phyloP scores from a whole-genome alignment of 441 rosid species.

The Hura crepitans region DNA sequence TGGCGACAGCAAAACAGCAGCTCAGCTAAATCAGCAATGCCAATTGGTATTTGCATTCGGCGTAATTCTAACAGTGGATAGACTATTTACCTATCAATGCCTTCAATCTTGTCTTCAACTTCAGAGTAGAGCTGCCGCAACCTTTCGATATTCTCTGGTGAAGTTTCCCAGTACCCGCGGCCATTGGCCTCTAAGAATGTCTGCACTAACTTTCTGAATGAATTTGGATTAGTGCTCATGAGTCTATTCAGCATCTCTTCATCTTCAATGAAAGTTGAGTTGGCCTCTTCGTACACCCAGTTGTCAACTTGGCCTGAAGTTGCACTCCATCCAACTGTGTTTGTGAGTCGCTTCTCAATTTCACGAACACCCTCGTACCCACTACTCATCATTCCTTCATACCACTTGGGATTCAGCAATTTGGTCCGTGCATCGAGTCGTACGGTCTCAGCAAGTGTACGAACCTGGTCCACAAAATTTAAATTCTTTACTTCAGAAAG shows the following conservation, averaged over 20 bases:
- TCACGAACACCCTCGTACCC: slow-evolving; percentile 98
- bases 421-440: slow-evolving; percentile 91
- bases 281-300: slow-evolving; percentile 97
- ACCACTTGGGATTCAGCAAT: slow-evolving; percentile 95
- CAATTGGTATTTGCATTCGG: slow-evolving; percentile 16
- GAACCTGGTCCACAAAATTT: slow-evolving; percentile 46
- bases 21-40: slow-evolving; percentile 25
- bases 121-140: slow-evolving; percentile 85
- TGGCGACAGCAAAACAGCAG: neutral
- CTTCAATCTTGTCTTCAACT: slow-evolving; percentile 98
- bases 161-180: slow-evolving; percentile 96
- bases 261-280: slow-evolving; percentile 86
- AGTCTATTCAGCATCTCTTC: slow-evolving; percentile 90
- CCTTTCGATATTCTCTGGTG: slow-evolving; percentile 71
- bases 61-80: slow-evolving; percentile 2
- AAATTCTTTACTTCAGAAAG: slow-evolving; percentile 13
- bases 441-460: slow-evolving; percentile 83
- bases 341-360: slow-evolving; percentile 90
- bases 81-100: slow-evolving; percentile 60
- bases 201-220: slow-evolving; percentile 88
- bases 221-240: slow-evolving; percentile 82
- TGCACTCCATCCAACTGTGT: slow-evolving; percentile 99
- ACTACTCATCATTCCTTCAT: slow-evolving; percentile 96
- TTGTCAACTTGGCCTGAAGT: slow-evolving; percentile 98
- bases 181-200: slow-evolving; percentile 98